Percentiles rank a stretch among this genome's conserved stretches.
These are phyloP conservation scores for Ascochyta rabiei DNA, from an alignment of 2,329 filamentous ascomycete species.

Conservation along the genomic window DNA sequence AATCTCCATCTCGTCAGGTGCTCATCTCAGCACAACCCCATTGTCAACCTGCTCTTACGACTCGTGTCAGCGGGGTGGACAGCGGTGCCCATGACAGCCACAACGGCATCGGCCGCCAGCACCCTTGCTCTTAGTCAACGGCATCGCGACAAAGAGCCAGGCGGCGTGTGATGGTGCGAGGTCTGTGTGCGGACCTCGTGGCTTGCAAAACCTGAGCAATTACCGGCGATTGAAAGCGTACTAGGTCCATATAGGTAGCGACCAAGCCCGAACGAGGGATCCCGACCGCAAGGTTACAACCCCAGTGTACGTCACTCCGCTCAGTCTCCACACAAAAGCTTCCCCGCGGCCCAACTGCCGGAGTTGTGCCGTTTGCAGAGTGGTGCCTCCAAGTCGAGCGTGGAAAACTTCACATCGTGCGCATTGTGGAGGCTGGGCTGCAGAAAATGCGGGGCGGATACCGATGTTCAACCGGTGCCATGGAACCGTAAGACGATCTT, in stretches of 20 bases:
- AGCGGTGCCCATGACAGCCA: constrained; percentile 11
- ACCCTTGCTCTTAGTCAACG: constrained; percentile 1
- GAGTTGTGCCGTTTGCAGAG: background rate
- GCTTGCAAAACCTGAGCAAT: constrained; percentile 12
- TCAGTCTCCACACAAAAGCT: constrained; percentile 9
- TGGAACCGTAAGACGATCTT: constrained; percentile 6
- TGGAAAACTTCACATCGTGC: background rate
- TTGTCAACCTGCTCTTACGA: constrained; percentile 1
- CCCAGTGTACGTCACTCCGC: constrained; percentile 9
- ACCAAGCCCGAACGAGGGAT: constrained; percentile 4
- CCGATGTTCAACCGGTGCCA: constrained; percentile 4
- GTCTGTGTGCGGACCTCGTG: constrained; percentile 11
- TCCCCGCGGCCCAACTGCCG: constrained; percentile 15
- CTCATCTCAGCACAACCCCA: constrained; percentile 3
- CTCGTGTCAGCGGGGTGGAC: constrained; percentile 9
- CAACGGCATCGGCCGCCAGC: background rate
- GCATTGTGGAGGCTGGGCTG: background rate
- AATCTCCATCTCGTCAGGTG: background rate
- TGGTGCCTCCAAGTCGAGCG: background rate
- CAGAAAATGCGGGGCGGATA: background rate
- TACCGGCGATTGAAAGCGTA: background rate
- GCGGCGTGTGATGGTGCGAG: constrained; percentile 6
- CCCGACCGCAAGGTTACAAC: background rate
- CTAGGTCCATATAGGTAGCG: background rate
- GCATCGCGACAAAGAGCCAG: constrained; percentile 5